These are phyloP conservation scores for Fusarium sp. DNA, from an alignment of 2,329 filamentous ascomycete genomes.

Conservation along the genomic window DNA sequence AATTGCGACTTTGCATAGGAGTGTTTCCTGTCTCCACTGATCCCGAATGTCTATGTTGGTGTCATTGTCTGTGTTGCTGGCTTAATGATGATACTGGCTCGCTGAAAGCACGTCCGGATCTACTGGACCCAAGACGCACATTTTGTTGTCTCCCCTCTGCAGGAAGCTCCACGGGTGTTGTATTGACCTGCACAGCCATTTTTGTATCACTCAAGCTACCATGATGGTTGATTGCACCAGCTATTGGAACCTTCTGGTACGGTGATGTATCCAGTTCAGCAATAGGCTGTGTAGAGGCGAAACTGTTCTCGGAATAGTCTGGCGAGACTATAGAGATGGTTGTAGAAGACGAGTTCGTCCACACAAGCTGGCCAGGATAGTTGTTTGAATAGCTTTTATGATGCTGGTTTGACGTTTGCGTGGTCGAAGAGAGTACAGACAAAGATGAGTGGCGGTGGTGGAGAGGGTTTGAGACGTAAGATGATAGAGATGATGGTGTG, in stretches of 20 bases:
- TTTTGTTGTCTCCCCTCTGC: background rate
- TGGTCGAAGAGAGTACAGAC: background rate
- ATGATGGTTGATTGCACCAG: background rate
- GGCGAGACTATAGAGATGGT: slow-evolving; percentile 11
- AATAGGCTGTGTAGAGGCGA: background rate
- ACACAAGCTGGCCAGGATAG: slow-evolving; percentile 17
- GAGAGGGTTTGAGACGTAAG: background rate
- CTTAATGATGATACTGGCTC: background rate
- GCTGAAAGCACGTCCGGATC: background rate
- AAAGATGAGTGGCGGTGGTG: background rate
- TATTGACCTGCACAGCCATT: slow-evolving; percentile 23
- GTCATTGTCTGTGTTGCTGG: background rate
- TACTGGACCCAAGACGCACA: background rate
- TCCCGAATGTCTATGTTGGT: background rate
- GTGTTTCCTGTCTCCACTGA: background rate
- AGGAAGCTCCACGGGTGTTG: slow-evolving; percentile 22
- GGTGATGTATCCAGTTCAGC: slow-evolving; percentile 29
- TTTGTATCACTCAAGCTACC: background rate
- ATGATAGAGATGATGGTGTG: slow-evolving; percentile 5
- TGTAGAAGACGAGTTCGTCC: slow-evolving; percentile 26
- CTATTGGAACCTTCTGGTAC: slow-evolving; percentile 16
- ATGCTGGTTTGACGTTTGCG: background rate
- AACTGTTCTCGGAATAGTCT: background rate
- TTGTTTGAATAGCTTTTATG: background rate
- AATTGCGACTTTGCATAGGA: background rate